Percentiles rank a stretch among this genome's conserved stretches.
Evolutionary conservation across 2,329 filamentous ascomycete species (phyloP).

Genomic region (Diaporthe citri): DNA sequence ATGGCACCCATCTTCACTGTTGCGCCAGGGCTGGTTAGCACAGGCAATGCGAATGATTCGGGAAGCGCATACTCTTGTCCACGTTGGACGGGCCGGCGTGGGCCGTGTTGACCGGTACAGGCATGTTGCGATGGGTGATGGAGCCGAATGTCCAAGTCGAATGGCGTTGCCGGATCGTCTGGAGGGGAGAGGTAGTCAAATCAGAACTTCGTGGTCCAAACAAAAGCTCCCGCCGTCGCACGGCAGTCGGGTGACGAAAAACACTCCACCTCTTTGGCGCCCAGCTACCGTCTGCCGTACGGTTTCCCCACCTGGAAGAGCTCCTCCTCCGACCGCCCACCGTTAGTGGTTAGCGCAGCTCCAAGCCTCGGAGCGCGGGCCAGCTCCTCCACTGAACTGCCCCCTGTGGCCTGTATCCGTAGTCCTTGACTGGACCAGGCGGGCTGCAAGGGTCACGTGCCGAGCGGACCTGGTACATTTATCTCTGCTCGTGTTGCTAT

Average conservation of each 20-base stretch:
- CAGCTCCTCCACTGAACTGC: background rate
- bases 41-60: background rate
- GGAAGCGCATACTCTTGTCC: constrained; percentile 63
- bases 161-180: constrained; percentile 8
- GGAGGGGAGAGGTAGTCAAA: background rate
- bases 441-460: constrained; percentile 10
- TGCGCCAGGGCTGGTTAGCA: constrained; percentile 47
- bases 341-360: constrained; percentile 19
- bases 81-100: constrained; percentile 61
- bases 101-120: constrained; percentile 47
- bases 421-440: background rate
- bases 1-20: constrained; percentile 97
- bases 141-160: background rate
- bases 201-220: constrained; percentile 1
- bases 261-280: constrained; percentile 27
- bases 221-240: constrained; percentile 14
- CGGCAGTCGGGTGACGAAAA: constrained; percentile 24
- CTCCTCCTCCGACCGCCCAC: constrained; percentile 10
- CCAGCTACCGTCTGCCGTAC: background rate
- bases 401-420: background rate
- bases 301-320: constrained; percentile 16
- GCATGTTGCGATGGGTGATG: constrained; percentile 46
- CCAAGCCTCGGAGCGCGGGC: constrained; percentile 5
- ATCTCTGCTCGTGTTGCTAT: background rate
- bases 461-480: too few relatives aligned